Conservation (phyloP, 1,284 basidiomycete genomes). For the Moesziomyces parantarcticus region DNA sequence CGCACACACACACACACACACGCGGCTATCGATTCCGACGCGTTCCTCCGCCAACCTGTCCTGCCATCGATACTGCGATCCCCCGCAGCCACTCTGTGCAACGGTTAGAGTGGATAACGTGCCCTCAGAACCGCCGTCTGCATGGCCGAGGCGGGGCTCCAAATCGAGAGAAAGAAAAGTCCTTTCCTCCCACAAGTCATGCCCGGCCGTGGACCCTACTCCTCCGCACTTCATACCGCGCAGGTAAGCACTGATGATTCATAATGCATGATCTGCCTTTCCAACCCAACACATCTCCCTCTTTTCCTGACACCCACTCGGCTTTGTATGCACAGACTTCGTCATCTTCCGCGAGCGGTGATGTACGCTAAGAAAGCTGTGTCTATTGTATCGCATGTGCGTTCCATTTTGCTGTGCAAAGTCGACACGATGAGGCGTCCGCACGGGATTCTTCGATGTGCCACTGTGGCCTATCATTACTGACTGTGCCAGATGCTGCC, state of each 20-base stretch:
- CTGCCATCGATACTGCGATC: constrained; percentile 4
- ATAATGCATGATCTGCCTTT: background rate
- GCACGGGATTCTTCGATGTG: background rate
- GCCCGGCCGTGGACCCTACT: too few relatives aligned
- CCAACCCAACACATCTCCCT: too few relatives aligned
- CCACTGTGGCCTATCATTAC: too few relatives aligned
- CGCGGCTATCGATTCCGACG: constrained; percentile 13
- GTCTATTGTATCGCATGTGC: too few relatives aligned
- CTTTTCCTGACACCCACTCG: too few relatives aligned
- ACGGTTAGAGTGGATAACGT: background rate
- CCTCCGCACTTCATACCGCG: too few relatives aligned
- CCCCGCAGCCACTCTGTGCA: background rate
- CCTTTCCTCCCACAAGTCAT: background rate
- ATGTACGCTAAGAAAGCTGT: too few relatives aligned
- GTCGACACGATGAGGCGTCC: background rate
- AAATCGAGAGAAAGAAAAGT: constrained; percentile 7
- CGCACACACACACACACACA: constrained; percentile 6
- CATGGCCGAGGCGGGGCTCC: constrained; percentile 40
- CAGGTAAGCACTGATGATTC: constrained; percentile 2
- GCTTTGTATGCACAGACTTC: too few relatives aligned
- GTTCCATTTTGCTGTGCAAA: background rate
- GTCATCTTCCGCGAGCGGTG: too few relatives aligned
- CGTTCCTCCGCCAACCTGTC: constrained; percentile 2
- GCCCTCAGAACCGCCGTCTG: background rate
- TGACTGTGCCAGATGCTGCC: too few relatives aligned